Conservation (phyloP, 306 rosid genomes). For the Rubus idaeus region DNA sequence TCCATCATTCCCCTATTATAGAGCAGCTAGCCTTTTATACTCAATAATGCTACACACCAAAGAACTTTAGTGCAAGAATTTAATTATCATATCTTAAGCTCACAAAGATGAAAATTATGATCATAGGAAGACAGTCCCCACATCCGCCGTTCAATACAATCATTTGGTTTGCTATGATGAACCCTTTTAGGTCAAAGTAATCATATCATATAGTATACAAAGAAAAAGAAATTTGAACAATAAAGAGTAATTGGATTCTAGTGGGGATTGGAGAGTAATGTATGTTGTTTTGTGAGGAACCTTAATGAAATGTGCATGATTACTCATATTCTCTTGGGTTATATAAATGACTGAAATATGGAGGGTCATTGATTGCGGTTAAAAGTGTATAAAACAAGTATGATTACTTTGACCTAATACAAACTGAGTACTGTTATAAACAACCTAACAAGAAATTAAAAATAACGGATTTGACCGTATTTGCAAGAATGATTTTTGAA, state of each 20-base stretch:
- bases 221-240: conserved; percentile 18
- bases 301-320: conserved; percentile 19
- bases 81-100: conserved; percentile 31
- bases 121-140: conserved; percentile 56
- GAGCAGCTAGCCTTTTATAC: conserved; percentile 30
- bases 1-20: conserved; percentile 56
- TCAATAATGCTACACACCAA: conserved; percentile 41
- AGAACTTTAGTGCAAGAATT: conserved; percentile 36
- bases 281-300: conserved; percentile 1
- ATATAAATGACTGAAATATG: conserved; percentile 3
- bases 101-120: conserved; percentile 48
- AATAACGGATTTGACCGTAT: too few relatives aligned
- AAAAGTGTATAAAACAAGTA: not conserved
- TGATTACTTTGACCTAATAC: not conserved
- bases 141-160: conserved; percentile 73
- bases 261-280: conserved; percentile 26
- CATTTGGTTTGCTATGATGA: conserved; percentile 41
- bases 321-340: conserved; percentile 18
- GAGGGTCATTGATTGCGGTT: conserved; percentile 19
- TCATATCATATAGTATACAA: conserved; percentile 29
- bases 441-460: too few relatives aligned
- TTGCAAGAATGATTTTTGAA: too few relatives aligned
- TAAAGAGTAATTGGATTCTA: conserved; percentile 44
- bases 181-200: conserved; percentile 66
- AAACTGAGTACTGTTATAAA: not conserved